Conservation (phyloP, 1,139 yeast species). For the Protomyces arabidopsidicola region DNA sequence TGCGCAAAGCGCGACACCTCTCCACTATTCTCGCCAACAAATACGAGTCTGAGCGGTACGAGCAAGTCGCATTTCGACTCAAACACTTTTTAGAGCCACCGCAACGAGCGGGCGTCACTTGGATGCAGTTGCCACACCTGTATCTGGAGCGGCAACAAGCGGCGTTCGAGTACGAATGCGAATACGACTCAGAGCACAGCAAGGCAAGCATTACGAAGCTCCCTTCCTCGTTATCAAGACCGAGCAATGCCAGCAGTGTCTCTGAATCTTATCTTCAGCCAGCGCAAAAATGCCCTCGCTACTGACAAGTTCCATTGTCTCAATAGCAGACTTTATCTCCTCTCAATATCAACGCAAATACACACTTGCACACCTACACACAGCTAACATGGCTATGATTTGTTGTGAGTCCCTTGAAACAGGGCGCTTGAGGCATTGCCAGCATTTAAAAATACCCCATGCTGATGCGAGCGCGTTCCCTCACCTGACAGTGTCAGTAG, state of each 20-base stretch:
- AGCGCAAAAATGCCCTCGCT: neutral
- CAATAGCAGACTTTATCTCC: neutral
- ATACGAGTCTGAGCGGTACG: slow-evolving; percentile 37
- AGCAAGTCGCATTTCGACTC: slow-evolving; percentile 38
- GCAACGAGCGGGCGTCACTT: neutral
- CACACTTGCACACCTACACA: too few relatives aligned
- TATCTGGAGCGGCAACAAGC: neutral
- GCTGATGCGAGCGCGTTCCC: too few relatives aligned
- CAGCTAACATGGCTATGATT: too few relatives aligned
- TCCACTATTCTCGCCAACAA: slow-evolving; percentile 40
- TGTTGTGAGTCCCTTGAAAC: too few relatives aligned
- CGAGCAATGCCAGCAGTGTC: slow-evolving; percentile 18
- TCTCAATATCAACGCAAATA: too few relatives aligned
- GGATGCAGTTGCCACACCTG: neutral
- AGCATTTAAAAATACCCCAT: too few relatives aligned
- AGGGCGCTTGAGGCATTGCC: too few relatives aligned
- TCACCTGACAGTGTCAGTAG: too few relatives aligned
- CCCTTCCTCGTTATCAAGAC: neutral
- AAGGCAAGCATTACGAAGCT: neutral
- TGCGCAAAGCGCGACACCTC: slow-evolving; percentile 30
- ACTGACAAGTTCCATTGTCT: neutral
- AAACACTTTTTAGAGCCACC: slow-evolving; percentile 33
- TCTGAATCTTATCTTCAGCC: slow-evolving; percentile 14
- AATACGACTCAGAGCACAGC: neutral
- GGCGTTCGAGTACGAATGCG: neutral